These are phyloP conservation scores for Dissophora ornata DNA, from an alignment of 192 early-diverging fungal species.

Conservation along the genomic window DNA sequence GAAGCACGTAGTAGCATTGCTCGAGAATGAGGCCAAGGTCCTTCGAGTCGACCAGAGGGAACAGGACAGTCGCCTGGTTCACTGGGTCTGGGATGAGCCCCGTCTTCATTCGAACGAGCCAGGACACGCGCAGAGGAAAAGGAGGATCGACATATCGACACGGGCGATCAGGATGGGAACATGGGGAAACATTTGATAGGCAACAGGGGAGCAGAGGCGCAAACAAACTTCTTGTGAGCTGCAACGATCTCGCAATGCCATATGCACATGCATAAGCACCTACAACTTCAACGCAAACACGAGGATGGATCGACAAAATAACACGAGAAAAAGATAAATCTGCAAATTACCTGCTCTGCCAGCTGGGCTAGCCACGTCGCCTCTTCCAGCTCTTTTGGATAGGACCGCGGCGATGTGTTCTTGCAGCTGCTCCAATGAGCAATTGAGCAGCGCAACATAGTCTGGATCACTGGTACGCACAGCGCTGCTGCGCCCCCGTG, in stretches of 20 bases:
- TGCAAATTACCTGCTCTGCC: slow-evolving; percentile 29
- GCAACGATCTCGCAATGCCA: no score
- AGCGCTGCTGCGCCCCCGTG: slow-evolving; percentile 18
- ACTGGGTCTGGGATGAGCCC: slow-evolving; percentile 41
- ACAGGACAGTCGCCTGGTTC: slow-evolving; percentile 30
- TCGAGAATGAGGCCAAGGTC: slow-evolving; percentile 39
- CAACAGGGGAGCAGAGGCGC: neutral
- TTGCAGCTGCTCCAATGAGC: slow-evolving; percentile 48
- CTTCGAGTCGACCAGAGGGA: slow-evolving; percentile 35
- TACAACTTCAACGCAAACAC: neutral
- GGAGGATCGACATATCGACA: neutral
- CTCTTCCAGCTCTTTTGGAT: slow-evolving; percentile 47
- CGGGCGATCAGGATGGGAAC: no score
- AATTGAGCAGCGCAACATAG: slow-evolving; percentile 41
- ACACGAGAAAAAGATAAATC: neutral
- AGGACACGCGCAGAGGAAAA: neutral
- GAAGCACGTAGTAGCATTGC: slow-evolving; percentile 43
- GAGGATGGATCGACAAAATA: neutral
- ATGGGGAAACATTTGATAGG: neutral
- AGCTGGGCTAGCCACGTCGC: slow-evolving; percentile 38
- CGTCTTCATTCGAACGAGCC: slow-evolving; percentile 15
- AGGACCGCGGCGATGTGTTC: slow-evolving; percentile 19
- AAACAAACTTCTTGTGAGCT: slow-evolving; percentile 1
- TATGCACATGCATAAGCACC: neutral
- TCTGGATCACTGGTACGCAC: slow-evolving; percentile 40